Base-by-base conservation (phyloP, 495 filamentous ascomycete genomes). In the Lasiosphaeria hispida region DNA sequence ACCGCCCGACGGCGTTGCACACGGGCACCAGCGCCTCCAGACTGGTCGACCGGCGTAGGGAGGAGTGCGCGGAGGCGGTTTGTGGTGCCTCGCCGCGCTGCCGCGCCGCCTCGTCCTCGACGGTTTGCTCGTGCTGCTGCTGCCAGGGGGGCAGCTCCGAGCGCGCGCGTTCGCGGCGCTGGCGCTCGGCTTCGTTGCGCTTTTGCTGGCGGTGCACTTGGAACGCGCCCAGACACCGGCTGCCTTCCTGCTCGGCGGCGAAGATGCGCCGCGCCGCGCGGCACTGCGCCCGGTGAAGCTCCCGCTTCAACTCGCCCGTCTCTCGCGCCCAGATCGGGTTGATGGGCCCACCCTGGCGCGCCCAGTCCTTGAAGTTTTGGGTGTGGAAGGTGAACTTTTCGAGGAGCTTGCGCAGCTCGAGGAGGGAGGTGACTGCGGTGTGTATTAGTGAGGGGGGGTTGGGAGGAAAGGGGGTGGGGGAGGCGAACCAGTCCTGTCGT, bases 241-340 rank as follows among this genome's bases (percentile, higher is more conserved):
- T 40, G 11, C 57, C 57, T 14, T 65, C 65, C 41, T 76, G 66
- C 48, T 69, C 66, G 17, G 71, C 72, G 38, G 64, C 61, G 58
- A 78, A 75, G 39, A 80, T 75, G 63, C 76, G 75, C 18, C 69
- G 58, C 17, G 75, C 75, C 33, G 75, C 74, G 35, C 71, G 74
- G 70, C 76, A 77, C 58, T 80, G 77, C 4, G 75, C 74, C 37
- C 74, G 71, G 62, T 79, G 77, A 1, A 80, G 69, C 36, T 74
- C 74, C 6, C 63, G 63, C 17, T 68, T 62, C 11, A 80, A 68
- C 10, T 47, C 44, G 37, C 51, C 43, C 13, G 76, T 79, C 52
- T 79, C 76, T 60, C 63, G 69, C 43, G 70, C 69, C 76, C 75
- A 79, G 11, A 60, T 64, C 10, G 74, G 69, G 57, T 79, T 73